These are phyloP conservation scores for Tephrocybe sp. DNA, from an alignment of 768 basidiomycete genomes.

Conservation along the genomic window DNA sequence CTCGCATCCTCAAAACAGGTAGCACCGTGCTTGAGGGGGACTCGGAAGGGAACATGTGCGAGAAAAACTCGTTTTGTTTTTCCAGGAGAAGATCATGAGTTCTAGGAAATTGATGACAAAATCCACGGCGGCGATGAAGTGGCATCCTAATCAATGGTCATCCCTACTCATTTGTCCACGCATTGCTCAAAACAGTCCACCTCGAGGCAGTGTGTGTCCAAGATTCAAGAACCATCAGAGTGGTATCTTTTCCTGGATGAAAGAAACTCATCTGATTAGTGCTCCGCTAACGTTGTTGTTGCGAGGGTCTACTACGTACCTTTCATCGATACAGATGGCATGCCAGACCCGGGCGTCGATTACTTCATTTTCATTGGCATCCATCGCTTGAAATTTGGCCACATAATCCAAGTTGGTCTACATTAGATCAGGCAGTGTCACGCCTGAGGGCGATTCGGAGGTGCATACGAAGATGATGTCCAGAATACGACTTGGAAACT, in stretches of 20 bases:
- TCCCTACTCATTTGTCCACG: background rate
- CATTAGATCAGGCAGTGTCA: too few species aligned
- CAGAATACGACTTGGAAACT: too few species aligned
- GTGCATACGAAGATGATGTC: too few species aligned
- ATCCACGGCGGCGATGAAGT: background rate
- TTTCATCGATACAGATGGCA: too few species aligned
- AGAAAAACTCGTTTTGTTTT: background rate
- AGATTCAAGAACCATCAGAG: background rate
- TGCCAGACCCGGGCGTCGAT: too few species aligned
- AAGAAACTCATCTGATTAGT: background rate
- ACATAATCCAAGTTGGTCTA: too few species aligned
- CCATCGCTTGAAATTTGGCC: too few species aligned
- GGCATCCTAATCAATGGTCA: background rate
- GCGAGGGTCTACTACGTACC: too few species aligned
- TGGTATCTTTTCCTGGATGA: background rate
- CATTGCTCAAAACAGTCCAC: background rate
- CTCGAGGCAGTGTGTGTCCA: conserved; percentile 6
- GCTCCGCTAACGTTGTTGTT: too few species aligned
- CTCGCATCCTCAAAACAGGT: too few species aligned
- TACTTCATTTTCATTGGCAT: too few species aligned
- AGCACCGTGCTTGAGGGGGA: background rate
- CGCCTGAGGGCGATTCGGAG: too few species aligned
- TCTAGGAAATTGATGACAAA: background rate
- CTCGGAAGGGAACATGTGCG: background rate
- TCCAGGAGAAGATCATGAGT: background rate